Conservation (phyloP, 768 basidiomycete species). For the Rubroboletus pulcherrimus region DNA sequence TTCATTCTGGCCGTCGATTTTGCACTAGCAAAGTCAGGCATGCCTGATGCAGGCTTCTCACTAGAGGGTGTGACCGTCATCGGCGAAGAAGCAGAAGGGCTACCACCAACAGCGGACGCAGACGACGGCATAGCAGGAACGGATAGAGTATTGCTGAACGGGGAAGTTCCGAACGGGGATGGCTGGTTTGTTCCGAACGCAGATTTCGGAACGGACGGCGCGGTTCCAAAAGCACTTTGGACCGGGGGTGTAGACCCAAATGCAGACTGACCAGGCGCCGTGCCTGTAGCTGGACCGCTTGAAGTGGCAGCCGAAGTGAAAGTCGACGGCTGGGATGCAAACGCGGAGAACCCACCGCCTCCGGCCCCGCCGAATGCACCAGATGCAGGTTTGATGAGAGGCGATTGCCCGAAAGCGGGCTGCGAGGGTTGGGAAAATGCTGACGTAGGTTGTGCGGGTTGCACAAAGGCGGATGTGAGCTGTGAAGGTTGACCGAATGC, state of each 20-base stretch:
- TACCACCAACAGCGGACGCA: conserved; percentile 19
- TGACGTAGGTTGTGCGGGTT: conserved; percentile 24
- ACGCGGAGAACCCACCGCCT: conserved; percentile 49
- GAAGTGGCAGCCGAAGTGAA: conserved; percentile 31
- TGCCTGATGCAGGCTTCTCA: conserved; percentile 20
- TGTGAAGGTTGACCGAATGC: conserved; percentile 37
- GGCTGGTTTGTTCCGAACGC: conserved; percentile 14
- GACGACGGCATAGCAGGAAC: conserved; percentile 15
- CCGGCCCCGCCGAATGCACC: conserved; percentile 47
- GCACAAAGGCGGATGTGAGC: conserved; percentile 28
- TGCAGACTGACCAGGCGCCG: conserved; percentile 14
- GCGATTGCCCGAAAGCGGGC: conserved; percentile 36
- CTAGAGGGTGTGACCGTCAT: conserved; percentile 19
- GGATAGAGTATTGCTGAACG: conserved; percentile 17
- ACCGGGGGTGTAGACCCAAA: conserved; percentile 17
- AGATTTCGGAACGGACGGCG: conserved; percentile 15
- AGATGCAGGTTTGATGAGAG: conserved; percentile 46
- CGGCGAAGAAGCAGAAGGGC: conserved; percentile 28
- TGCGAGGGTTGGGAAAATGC: conserved; percentile 32
- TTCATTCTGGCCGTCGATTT: conserved; percentile 33
- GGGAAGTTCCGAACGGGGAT: conserved; percentile 28
- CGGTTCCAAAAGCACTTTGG: conserved; percentile 21
- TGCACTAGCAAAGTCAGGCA: conserved; percentile 35
- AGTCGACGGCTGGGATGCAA: conserved; percentile 44
- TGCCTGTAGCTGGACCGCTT: neutral